Conservation (phyloP, 2,329 filamentous ascomycete genomes). For the Beauveria sp. region DNA sequence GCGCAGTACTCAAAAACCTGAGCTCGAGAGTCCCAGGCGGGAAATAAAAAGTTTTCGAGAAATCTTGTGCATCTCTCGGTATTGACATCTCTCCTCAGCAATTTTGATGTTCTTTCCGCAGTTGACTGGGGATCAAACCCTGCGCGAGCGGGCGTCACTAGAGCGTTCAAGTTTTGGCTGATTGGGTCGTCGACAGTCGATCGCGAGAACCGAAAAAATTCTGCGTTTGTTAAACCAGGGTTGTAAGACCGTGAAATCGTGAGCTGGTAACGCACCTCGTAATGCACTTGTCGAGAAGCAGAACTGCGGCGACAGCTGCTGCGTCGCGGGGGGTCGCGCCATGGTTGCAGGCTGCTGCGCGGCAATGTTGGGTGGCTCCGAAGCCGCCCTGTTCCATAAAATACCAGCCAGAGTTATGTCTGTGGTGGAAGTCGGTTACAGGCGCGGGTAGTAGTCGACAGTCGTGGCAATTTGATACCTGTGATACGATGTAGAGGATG, state of each 20-base stretch:
- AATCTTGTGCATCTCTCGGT: constrained; percentile 60
- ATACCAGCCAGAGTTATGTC: constrained; percentile 38
- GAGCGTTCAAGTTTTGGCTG: constrained; percentile 82
- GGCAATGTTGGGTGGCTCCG: constrained; percentile 28
- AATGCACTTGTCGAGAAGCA: constrained; percentile 66
- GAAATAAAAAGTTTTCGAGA: constrained; percentile 72
- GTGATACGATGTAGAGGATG: background rate
- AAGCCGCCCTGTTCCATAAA: constrained; percentile 39
- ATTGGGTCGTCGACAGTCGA: constrained; percentile 87
- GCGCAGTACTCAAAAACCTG: constrained; percentile 87
- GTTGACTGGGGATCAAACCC: constrained; percentile 79
- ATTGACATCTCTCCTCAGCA: constrained; percentile 48
- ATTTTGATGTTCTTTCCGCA: constrained; percentile 47
- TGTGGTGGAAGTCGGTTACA: background rate
- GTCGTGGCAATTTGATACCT: background rate
- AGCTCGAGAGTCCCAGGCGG: constrained; percentile 76
- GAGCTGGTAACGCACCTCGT: constrained; percentile 43
- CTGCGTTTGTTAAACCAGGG: constrained; percentile 35
- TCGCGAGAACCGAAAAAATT: constrained; percentile 84
- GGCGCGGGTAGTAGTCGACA: background rate
- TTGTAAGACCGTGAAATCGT: background rate
- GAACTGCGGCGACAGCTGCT: constrained; percentile 62
- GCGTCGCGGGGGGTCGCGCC: constrained; percentile 37
- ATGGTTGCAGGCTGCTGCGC: constrained; percentile 32
- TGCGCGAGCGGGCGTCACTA: constrained; percentile 63